Base-by-base conservation (phyloP, 2,329 filamentous ascomycete genomes). In the Fusarium solani-melongenae region DNA sequence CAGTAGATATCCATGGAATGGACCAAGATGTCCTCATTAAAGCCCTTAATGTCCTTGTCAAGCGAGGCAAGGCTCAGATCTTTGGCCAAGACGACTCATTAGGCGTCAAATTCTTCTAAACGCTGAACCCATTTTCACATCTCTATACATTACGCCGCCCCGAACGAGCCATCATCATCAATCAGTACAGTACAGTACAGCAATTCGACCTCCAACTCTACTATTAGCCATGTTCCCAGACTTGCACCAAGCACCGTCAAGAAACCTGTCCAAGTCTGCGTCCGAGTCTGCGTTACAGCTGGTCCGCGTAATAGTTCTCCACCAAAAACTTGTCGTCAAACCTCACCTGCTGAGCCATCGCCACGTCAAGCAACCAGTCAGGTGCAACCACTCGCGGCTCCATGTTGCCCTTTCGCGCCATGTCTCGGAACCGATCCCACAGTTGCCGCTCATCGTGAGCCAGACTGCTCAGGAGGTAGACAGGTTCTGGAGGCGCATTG, bases 101-200 rank as follows among this genome's bases (percentile, higher is more conserved):
- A 79, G 96, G 96, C 78, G 94, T 98, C 74, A 99, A 99, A 85
- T 98, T 99, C 85, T 98, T 98, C 81, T 98, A 85, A 92, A 56
- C 44, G 62, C 61, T 70, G n/a, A 49, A 46, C 29, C 65, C 57
- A 68, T 64, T 65, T 55, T 46, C 61, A 68, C 69, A 66, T 73
- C 62, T 72, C 65, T 73, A 75, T 71, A 64, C 69, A 51, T 57
- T 68, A 53, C 57, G 58, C 58, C 46, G 44, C 39, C 61, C 67
- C 64, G 2, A 53, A 58, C 41, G 59, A 62, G 57, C 53, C 8
- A 51, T 12, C n/a, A 57, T 58, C 34, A 57, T 58, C 34, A 51
- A 46, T 38, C 22, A 53, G 20, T 58, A 49, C 44, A 38, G 20
- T 58, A 49, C 44, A 38, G 31, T 39, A 41, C 53, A 56, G 31